Conservation (phyloP, 2,329 filamentous ascomycete genomes). For the Ophiocordyceps camponoti-floridani region DNA sequence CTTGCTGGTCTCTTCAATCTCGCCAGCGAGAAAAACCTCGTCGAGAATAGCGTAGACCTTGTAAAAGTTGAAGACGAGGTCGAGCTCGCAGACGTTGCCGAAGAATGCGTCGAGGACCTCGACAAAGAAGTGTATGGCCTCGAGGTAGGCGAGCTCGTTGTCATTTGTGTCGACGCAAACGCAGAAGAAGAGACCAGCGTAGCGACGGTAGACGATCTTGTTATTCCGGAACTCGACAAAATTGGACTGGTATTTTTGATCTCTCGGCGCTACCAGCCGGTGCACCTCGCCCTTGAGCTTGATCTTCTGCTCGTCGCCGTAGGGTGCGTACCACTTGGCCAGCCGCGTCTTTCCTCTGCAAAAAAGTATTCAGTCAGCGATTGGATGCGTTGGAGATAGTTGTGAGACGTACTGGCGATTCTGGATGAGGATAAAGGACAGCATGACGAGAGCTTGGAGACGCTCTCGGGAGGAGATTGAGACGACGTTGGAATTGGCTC, state of each 20-base stretch:
- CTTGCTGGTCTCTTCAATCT: slow-evolving; percentile 98
- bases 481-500: neutral
- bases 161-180: slow-evolving; percentile 98
- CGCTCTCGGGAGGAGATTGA: neutral
- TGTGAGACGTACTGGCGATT: slow-evolving; percentile 54
- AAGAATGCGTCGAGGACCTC: slow-evolving; percentile 98
- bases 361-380: slow-evolving; percentile 1
- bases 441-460: slow-evolving; percentile 21
- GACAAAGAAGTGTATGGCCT: slow-evolving; percentile 98
- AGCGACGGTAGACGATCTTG: slow-evolving; percentile 94
- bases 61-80: slow-evolving; percentile 70
- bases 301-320: slow-evolving; percentile 97
- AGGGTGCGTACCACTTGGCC: slow-evolving; percentile 97
- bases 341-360: slow-evolving; percentile 88
- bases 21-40: slow-evolving; percentile 91
- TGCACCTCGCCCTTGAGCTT: slow-evolving; percentile 98
- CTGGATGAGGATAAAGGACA: slow-evolving; percentile 81
- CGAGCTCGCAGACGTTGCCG: slow-evolving; percentile 95
- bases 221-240: slow-evolving; percentile 93
- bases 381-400: neutral
- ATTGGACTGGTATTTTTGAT: slow-evolving; percentile 99
- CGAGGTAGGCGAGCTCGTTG: slow-evolving; percentile 90
- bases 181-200: slow-evolving; percentile 97
- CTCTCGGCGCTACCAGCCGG: slow-evolving; percentile 88
- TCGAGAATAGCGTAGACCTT: slow-evolving; percentile 96